Conservation (phyloP, 371 early-diverging fungal species). For the Mucor indicus region DNA sequence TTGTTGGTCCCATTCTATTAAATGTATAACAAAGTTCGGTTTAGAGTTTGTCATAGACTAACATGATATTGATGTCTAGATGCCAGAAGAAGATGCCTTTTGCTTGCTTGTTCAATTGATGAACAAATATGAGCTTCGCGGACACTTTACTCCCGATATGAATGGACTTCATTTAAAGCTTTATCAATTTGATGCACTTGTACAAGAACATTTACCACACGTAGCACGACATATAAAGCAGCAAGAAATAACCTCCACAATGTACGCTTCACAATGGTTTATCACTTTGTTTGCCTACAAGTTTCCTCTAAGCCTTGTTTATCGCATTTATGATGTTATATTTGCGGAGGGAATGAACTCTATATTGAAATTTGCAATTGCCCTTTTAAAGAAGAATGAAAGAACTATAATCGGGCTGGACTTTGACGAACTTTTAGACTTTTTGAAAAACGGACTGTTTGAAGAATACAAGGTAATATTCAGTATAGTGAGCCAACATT, state of each 20-base stretch:
- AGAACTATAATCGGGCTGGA: constrained; percentile 68
- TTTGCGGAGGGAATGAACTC: constrained; percentile 88
- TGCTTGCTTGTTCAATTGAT: constrained; percentile 71
- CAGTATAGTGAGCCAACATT: not conserved
- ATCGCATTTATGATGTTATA: constrained; percentile 86
- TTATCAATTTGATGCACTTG: constrained; percentile 81
- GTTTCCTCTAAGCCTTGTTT: constrained; percentile 81
- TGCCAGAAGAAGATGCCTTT: constrained; percentile 88
- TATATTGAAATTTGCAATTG: constrained; percentile 80
- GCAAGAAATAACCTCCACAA: constrained; percentile 71
- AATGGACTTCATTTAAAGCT: constrained; percentile 74
- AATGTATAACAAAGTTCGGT: too few relatives aligned
- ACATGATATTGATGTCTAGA: constrained; percentile 42
- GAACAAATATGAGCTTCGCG: constrained; percentile 75
- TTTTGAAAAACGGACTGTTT: constrained; percentile 75
- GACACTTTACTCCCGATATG: constrained; percentile 79
- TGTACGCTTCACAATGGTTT: constrained; percentile 86
- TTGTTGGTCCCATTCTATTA: constrained; percentile 84
- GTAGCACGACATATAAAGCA: constrained; percentile 65
- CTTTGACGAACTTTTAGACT: constrained; percentile 82
- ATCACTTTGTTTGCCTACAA: constrained; percentile 84
- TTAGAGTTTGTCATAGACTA: constrained; percentile 15
- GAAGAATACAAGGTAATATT: constrained; percentile 57
- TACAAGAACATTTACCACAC: constrained; percentile 69
- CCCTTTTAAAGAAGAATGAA: constrained; percentile 78